Evolutionary conservation across 129 eudicot genomes (phyloP).

Genomic region (Chrysanthemum makinoi): DNA sequence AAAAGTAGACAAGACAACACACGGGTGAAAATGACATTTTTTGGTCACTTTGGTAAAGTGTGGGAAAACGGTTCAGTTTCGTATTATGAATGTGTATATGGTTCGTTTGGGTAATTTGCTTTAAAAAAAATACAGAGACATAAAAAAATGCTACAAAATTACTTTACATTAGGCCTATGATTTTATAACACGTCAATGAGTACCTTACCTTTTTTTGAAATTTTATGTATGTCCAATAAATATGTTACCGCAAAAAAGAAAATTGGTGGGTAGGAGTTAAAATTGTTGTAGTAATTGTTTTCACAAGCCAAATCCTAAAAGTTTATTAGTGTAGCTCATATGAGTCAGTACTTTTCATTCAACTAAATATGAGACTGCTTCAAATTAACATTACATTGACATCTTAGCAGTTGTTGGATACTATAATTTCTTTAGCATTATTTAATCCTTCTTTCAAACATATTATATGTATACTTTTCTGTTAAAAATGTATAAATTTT

Average conservation of each 20-base stretch:
- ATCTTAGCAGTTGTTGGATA: not conserved
- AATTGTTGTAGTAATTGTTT: constrained; percentile 18
- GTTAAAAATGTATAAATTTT: too few relatives aligned
- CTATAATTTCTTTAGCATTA: too few relatives aligned
- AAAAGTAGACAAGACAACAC: too few relatives aligned
- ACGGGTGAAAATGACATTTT: too few relatives aligned
- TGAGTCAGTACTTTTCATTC: constrained; percentile 30
- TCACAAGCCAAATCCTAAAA: constrained; percentile 26
- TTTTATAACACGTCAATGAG: not conserved
- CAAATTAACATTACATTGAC: not conserved
- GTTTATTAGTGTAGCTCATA: constrained; percentile 13
- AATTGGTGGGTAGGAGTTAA: constrained; percentile 18
- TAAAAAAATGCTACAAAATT: not conserved
- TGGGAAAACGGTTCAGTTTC: too few relatives aligned
- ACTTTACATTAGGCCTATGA: not conserved
- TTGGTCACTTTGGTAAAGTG: too few relatives aligned
- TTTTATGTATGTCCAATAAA: constrained; percentile 7
- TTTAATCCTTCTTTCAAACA: not conserved
- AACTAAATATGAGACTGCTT: constrained; percentile 11
- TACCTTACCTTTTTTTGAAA: not conserved
- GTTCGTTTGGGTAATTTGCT: too few relatives aligned
- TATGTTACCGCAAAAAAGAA: constrained; percentile 13
- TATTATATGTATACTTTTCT: not conserved
- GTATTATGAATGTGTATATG: too few relatives aligned
- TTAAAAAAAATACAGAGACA: too few relatives aligned